Conservation (phyloP, 164 flowering plant species). For the Tetrastigma voinierianum region DNA sequence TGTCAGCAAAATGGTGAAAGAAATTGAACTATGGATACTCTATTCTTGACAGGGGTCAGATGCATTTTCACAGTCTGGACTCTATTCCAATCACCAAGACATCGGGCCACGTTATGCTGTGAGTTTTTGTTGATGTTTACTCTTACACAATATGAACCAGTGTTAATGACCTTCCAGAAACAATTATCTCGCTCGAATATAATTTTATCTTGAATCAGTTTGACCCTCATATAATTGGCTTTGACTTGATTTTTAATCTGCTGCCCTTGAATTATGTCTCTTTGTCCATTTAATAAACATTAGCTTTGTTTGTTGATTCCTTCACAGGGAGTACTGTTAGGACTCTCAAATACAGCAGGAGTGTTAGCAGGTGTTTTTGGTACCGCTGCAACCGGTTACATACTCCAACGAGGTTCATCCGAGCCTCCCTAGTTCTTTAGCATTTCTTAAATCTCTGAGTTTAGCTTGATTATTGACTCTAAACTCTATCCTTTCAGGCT, state of each 20-base stretch:
- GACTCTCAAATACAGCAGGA: slow-evolving; percentile 95
- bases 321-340: slow-evolving; percentile 84
- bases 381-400: slow-evolving; percentile 95
- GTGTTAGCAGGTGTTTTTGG: slow-evolving; percentile 98
- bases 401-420: slow-evolving; percentile 75
- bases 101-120: slow-evolving; percentile 97
- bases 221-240: not conserved
- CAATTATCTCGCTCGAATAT: not conserved
- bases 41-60: slow-evolving; percentile 67
- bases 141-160: not conserved
- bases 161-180: not conserved
- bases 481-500: slow-evolving; percentile 49
- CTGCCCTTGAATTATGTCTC: too few species aligned
- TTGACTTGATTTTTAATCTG: not conserved
- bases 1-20: too few species aligned
- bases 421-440: not conserved
- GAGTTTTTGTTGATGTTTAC: slow-evolving; percentile 31
- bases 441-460: not conserved
- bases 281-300: not conserved
- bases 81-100: slow-evolving; percentile 97
- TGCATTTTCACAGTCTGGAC: slow-evolving; percentile 97
- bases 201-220: not conserved
- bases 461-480: not conserved
- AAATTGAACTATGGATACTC: not conserved
- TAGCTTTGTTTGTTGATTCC: not conserved